These are phyloP conservation scores for Coprinellus aureogranulatus DNA, from an alignment of 768 basidiomycete species.

Conservation along the genomic window DNA sequence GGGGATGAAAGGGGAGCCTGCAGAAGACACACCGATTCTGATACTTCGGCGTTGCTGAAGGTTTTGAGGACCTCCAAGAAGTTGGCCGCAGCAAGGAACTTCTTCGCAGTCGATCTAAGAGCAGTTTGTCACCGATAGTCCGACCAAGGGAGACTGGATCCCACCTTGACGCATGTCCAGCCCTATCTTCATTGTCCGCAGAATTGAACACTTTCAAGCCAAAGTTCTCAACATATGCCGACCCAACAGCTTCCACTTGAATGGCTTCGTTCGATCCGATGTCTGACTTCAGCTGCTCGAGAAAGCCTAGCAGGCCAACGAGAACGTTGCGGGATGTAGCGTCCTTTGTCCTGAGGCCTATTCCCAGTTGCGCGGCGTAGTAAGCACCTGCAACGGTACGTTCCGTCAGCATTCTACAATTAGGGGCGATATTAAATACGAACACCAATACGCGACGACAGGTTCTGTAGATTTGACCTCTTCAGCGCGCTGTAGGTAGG, in stretches of 20 bases:
- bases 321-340: slow-evolving; percentile 64
- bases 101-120: slow-evolving; percentile 80
- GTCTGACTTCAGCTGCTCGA: slow-evolving; percentile 79
- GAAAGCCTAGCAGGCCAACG: slow-evolving; percentile 65
- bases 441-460: slow-evolving; percentile 94
- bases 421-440: slow-evolving; percentile 24
- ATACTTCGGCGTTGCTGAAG: slow-evolving; percentile 60
- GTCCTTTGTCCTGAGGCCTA: slow-evolving; percentile 70
- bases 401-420: slow-evolving; percentile 9
- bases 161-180: slow-evolving; percentile 72
- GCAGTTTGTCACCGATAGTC: not conserved
- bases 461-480: slow-evolving; percentile 83
- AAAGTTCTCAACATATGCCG: slow-evolving; percentile 94
- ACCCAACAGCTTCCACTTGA: slow-evolving; percentile 75
- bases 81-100: slow-evolving; percentile 92
- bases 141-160: not conserved
- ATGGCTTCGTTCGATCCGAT: slow-evolving; percentile 78
- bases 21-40: slow-evolving; percentile 51
- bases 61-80: slow-evolving; percentile 87
- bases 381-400: slow-evolving; percentile 62
- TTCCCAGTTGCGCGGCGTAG: slow-evolving; percentile 87
- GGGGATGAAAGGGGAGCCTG: not conserved
- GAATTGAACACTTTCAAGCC: slow-evolving; percentile 82
- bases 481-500: slow-evolving; percentile 86
- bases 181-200: slow-evolving; percentile 91